Base-by-base conservation (phyloP, 2,329 filamentous ascomycete genomes). In the Paracorniculantispora psalliotae region DNA sequence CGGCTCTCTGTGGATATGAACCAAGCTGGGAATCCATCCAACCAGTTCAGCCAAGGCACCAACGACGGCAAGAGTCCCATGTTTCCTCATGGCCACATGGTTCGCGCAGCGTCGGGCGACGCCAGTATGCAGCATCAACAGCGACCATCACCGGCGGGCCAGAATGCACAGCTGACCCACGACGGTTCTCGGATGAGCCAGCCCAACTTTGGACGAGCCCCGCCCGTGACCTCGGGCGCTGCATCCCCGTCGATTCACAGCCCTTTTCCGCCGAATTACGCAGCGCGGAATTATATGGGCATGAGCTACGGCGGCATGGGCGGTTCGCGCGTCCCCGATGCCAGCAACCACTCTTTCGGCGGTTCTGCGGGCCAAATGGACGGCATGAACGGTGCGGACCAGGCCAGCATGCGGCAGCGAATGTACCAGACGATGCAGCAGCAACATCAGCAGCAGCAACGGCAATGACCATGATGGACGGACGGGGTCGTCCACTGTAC, bases 351-450 rank as follows among this genome's bases (percentile, higher is more conserved):
- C 37, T 17, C 56, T 9, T 59, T 59, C n/a, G 58, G 58, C 17
- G 58, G 58, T 30, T 54, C 58, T 19, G 21, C 58, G 21, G 44
- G 50, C 17, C 50, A 54, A 21, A 44, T 59, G 43, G 51, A 56
- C 17, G 15, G 19, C 10, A 48, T 59, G 44, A 48, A 39, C n/a
- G 43, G n/a, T 49, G 44, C 35, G 9, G 58, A 59, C 21, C 58
- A 55, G 37, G 51, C 58, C 25, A 59, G 33, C 13, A 59, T 55
- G 57, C 43, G 50, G 21, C 51, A 59, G 37, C 58, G 58, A 37
- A 56, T 59, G 58, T 59, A 59, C 41, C 58, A 55, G 30, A 49
- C 58, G 19, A 56, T 59, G 51, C 58, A 59, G 46, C 58, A 59
- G 37, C 51, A 54, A 21, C 51, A 54, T 19, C 49, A 52, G 30